Percentiles rank a stretch among this genome's conserved stretches.
Conservation (phyloP, 345 rosid genomes). For the Arabidopsis thaliana region DNA sequence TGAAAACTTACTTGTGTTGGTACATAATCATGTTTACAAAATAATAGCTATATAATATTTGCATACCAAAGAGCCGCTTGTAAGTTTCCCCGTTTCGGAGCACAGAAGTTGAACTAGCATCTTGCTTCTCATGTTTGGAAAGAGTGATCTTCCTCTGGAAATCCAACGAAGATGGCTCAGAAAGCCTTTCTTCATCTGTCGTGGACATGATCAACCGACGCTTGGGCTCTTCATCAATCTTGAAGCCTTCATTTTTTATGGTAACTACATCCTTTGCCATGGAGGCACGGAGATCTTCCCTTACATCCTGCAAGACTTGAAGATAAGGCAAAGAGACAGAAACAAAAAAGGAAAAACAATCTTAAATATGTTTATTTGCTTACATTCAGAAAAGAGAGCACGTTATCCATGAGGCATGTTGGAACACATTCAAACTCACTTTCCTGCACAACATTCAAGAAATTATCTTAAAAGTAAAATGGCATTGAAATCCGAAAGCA, state of each 20-base stretch:
- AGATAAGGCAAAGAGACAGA: slow-evolving; percentile 43
- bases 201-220: slow-evolving; percentile 36
- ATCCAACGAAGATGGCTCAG: slow-evolving; percentile 53
- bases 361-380: slow-evolving; percentile 29
- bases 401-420: slow-evolving; percentile 88
- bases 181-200: slow-evolving; percentile 41
- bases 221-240: slow-evolving; percentile 51
- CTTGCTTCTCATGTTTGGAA: slow-evolving; percentile 69
- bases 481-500: neutral
- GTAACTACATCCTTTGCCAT: slow-evolving; percentile 85
- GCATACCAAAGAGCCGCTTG: slow-evolving; percentile 68
- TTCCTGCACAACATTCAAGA: slow-evolving; percentile 59
- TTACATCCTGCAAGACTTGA: slow-evolving; percentile 66
- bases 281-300: slow-evolving; percentile 89
- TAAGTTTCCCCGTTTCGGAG: slow-evolving; percentile 53
- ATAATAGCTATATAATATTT: neutral
- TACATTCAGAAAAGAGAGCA: slow-evolving; percentile 83
- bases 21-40: neutral
- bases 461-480: neutral
- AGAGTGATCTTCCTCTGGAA: slow-evolving; percentile 86
- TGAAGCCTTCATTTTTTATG: slow-evolving; percentile 81
- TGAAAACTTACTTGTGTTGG: slow-evolving; percentile 45
- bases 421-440: slow-evolving; percentile 93
- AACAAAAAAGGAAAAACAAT: neutral
- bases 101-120: slow-evolving; percentile 50